Conservation (phyloP, 352 stramenopile species). For the Phytophthora ramorum region DNA sequence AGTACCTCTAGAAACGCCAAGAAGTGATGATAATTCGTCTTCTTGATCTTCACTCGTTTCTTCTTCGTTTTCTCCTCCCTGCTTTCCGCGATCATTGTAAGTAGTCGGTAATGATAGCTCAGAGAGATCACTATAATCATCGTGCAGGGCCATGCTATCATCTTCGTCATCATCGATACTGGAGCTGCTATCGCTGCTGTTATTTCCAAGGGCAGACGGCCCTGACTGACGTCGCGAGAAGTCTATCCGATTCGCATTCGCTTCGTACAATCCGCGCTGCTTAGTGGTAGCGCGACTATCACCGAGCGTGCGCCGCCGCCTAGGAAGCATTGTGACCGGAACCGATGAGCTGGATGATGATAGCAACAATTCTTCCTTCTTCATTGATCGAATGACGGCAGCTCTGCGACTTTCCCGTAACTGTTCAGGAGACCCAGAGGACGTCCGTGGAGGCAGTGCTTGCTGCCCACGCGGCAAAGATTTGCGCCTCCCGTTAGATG, state of each 20-base stretch:
- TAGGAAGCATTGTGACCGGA: slow-evolving; percentile 3
- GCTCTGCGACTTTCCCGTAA: slow-evolving; percentile 21
- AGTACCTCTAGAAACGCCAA: slow-evolving; percentile 11
- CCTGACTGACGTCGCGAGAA: slow-evolving; percentile 12
- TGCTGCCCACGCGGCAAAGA: slow-evolving; percentile 12
- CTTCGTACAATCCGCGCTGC: slow-evolving; percentile 1
- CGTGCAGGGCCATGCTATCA: slow-evolving; percentile 15
- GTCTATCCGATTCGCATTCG: slow-evolving; percentile 10
- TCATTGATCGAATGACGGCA: slow-evolving; percentile 24
- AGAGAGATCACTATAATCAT: slow-evolving; percentile 36
- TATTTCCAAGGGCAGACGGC: slow-evolving; percentile 6
- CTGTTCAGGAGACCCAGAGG: slow-evolving; percentile 23
- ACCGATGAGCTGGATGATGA: slow-evolving; percentile 27
- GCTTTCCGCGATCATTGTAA: slow-evolving; percentile 3
- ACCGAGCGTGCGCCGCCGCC: slow-evolving; percentile 9
- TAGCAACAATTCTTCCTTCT: slow-evolving; percentile 15
- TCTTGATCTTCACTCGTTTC: slow-evolving; percentile 1
- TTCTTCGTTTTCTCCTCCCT: slow-evolving; percentile 7
- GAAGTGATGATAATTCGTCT: slow-evolving; percentile 10
- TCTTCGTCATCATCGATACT: slow-evolving; percentile 22
- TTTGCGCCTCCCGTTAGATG: slow-evolving; percentile 22
- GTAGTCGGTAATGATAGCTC: slow-evolving; percentile 23
- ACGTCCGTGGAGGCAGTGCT: slow-evolving; percentile 19
- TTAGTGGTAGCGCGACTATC: slow-evolving; percentile 16
- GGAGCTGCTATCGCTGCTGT: slow-evolving; percentile 36